Base-by-base conservation (phyloP, 2,329 filamentous ascomycete species). In the Sporothrix protearum region DNA sequence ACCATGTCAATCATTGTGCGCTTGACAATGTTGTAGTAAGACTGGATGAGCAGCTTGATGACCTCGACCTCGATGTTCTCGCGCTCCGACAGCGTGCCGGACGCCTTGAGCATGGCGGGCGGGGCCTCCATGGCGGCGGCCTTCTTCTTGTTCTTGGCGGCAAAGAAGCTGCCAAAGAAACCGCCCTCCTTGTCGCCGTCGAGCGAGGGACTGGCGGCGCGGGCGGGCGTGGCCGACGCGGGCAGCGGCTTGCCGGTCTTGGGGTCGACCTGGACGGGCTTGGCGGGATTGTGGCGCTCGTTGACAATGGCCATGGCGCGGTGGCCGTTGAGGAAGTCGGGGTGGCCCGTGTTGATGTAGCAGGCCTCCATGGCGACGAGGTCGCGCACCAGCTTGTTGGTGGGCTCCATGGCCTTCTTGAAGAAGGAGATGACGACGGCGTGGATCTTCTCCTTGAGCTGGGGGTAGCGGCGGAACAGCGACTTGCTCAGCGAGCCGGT, bases 131-230 rank as follows among this genome's bases (percentile, higher is more conserved):
- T 99, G 64, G 95, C 94, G n/a, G 96, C 96, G 83, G 97, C 96
- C 91, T 97, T 98, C 88, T 99, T 99, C 90, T 98, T 99, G 85
- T 98, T 99, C 88, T 98, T 99, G 79, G 93, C 94, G 12, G 96
- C 93, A 80, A 97, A 99, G 88, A 99, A 99, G 78, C 93, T 97
- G 76, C 96, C 96, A 77, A 99, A 99, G 87, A 99, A 99, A 49
- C 95, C 94, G 73, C 87, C 84, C 79, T 92, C 92, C 70, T 81
- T 80, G 73, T 80, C 81, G 55, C 79, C 76, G 57, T 89, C 83
- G 70, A 93, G 83, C 51, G 90, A 91, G 8, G 93, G 96, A 79
- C 91, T 97, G 71, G 87, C 87, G 57, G 92, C 89, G 74, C 94
- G 90, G 68, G 85, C 90, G 1, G 93, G 93, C 2, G 87, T 86